These are phyloP conservation scores for Botryotinia narcissicola DNA, from an alignment of 2,329 filamentous ascomycete species.

Conservation along the genomic window DNA sequence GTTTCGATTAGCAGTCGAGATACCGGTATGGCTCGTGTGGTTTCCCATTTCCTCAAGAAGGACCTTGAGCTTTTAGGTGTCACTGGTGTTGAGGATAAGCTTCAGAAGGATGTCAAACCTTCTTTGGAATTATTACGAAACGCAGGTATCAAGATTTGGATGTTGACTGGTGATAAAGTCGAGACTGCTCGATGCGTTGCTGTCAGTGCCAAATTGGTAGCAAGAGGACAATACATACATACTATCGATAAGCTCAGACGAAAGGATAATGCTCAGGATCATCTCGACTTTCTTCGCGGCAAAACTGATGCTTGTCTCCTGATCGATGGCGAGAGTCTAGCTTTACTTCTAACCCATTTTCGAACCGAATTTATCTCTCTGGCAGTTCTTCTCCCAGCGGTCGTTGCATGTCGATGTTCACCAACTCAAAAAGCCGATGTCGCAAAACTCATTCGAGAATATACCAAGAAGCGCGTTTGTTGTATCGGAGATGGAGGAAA, in stretches of 20 bases:
- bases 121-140: conserved; percentile 93
- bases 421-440: conserved; percentile 97
- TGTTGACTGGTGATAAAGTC: conserved; percentile 98
- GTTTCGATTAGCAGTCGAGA: conserved; percentile 79
- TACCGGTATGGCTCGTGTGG: conserved; percentile 72
- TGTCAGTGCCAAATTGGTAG: conserved; percentile 89
- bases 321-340: conserved; percentile 89
- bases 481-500: conserved; percentile 98
- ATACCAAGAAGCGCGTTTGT: conserved; percentile 92
- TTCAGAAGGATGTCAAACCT: conserved; percentile 93
- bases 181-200: conserved; percentile 97
- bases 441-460: conserved; percentile 81
- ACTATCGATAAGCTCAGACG: conserved; percentile 83
- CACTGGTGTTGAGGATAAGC: conserved; percentile 94
- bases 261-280: conserved; percentile 81
- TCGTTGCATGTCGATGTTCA: conserved; percentile 94
- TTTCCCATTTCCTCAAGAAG: conserved; percentile 78
- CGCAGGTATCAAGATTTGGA: conserved; percentile 99
- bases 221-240: conserved; percentile 91
- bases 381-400: conserved; percentile 83
- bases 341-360: conserved; percentile 79
- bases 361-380: conserved; percentile 81
- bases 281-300: conserved; percentile 82
- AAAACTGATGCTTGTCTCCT: conserved; percentile 86
- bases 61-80: conserved; percentile 94